Percentiles rank a stretch among this genome's conserved stretches.
phyloP scores from a whole-genome alignment of 1,284 basidiomycete genomes.

The Sporisorium graminicola region DNA sequence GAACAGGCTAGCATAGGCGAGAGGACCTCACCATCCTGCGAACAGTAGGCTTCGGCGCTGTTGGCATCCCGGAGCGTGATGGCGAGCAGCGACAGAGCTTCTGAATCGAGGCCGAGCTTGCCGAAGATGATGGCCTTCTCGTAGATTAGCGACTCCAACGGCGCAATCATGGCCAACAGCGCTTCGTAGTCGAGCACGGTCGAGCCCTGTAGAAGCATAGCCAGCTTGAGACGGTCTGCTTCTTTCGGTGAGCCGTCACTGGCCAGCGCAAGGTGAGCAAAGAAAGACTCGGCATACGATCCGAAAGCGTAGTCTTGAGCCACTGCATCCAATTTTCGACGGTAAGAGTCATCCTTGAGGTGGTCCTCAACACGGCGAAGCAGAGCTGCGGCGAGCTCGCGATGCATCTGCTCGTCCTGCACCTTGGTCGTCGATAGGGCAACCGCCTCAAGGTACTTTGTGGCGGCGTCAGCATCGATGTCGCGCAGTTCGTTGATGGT shows the following conservation, averaged over 20 bases:
- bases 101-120: constrained; percentile 50
- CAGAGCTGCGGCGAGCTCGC: constrained; percentile 38
- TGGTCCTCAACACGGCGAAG: constrained; percentile 20
- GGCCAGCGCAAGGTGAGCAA: constrained; percentile 57
- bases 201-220: constrained; percentile 57
- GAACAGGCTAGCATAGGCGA: constrained; percentile 47
- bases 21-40: constrained; percentile 55
- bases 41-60: constrained; percentile 63
- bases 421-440: constrained; percentile 52
- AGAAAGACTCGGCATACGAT: constrained; percentile 58
- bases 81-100: constrained; percentile 56
- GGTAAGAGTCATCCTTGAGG: constrained; percentile 19
- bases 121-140: constrained; percentile 58
- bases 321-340: constrained; percentile 19
- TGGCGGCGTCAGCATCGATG: constrained; percentile 53
- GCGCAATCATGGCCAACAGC: constrained; percentile 25
- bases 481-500: constrained; percentile 44
- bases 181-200: constrained; percentile 40
- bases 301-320: constrained; percentile 47
- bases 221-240: constrained; percentile 54
- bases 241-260: constrained; percentile 23
- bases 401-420: constrained; percentile 52
- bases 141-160: constrained; percentile 27
- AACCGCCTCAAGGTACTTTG: constrained; percentile 60
- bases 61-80: constrained; percentile 54